Evolutionary conservation across 164 flowering plant species (phyloP).

Genomic region (Macadamia tetraphylla): DNA sequence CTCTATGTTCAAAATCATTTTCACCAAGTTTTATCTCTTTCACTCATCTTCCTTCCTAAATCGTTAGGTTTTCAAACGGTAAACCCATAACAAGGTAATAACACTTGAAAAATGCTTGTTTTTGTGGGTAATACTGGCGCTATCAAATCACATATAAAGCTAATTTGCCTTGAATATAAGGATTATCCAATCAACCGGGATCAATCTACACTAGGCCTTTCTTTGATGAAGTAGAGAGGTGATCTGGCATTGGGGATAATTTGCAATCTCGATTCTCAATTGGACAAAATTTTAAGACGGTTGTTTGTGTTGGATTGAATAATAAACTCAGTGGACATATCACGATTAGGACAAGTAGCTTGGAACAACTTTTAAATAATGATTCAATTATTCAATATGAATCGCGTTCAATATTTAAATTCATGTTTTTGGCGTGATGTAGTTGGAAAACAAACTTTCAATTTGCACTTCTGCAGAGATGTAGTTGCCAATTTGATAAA

Average conservation of each 20-base stretch:
- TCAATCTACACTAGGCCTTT: constrained; percentile 65
- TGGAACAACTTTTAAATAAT: constrained; percentile 50
- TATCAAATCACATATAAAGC: constrained; percentile 85
- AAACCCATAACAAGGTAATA: constrained; percentile 12
- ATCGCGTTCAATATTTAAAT: too few species aligned
- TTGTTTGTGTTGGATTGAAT: constrained; percentile 73
- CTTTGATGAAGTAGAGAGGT: constrained; percentile 92
- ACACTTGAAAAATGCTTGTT: constrained; percentile 58
- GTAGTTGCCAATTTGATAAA: too few species aligned
- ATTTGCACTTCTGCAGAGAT: too few species aligned
- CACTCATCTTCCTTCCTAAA: too few species aligned
- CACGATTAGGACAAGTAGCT: constrained; percentile 72
- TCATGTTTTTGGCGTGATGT: too few species aligned
- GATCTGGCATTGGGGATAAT: constrained; percentile 81
- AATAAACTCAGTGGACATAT: constrained; percentile 89
- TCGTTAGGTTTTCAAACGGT: too few species aligned
- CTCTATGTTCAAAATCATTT: too few species aligned
- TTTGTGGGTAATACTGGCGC: constrained; percentile 78
- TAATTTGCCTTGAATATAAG: constrained; percentile 57
- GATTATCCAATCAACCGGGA: constrained; percentile 87
- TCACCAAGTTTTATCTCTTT: too few species aligned
- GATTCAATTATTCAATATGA: too few species aligned
- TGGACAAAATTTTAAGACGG: constrained; percentile 70
- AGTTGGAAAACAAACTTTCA: too few species aligned
- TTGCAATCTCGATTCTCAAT: constrained; percentile 69